Evolutionary conservation across 2,329 filamentous ascomycete species (phyloP).

Genomic region (Venturia oleaginea): DNA sequence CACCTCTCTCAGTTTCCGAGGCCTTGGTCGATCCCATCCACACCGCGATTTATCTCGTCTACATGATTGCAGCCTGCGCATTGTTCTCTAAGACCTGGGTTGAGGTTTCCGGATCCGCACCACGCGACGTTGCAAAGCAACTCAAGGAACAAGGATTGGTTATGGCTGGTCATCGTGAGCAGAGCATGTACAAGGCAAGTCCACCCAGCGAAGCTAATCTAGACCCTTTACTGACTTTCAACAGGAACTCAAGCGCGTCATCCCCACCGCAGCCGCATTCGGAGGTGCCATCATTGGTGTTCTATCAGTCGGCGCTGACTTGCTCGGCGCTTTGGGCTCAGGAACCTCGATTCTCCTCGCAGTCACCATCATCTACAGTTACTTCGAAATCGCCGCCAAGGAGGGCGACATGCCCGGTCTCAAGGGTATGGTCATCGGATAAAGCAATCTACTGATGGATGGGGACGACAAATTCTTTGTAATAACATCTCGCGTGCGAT

Average conservation of each 20-base stretch:
- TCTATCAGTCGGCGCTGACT: constrained; percentile 88
- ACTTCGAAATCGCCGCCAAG: constrained; percentile 98
- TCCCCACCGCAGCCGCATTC: constrained; percentile 94
- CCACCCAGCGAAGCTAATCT: background rate
- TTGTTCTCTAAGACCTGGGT: constrained; percentile 99
- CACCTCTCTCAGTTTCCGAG: constrained; percentile 94
- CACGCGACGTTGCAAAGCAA: constrained; percentile 97
- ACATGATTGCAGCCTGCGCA: constrained; percentile 96
- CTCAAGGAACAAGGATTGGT: constrained; percentile 99
- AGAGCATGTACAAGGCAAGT: constrained; percentile 89
- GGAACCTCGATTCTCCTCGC: constrained; percentile 97
- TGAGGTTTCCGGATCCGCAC: constrained; percentile 95
- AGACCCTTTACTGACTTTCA: background rate
- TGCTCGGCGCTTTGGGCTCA: constrained; percentile 89
- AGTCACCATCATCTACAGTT: constrained; percentile 98
- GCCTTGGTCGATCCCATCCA: constrained; percentile 95
- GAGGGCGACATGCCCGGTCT: constrained; percentile 86
- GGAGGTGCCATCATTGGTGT: constrained; percentile 98
- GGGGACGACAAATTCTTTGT: background rate
- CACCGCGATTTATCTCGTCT: constrained; percentile 87
- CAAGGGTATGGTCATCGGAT: constrained; percentile 55
- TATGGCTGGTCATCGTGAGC: constrained; percentile 98
- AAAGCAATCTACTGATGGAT: constrained; percentile 16
- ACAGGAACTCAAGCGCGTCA: constrained; percentile 89
- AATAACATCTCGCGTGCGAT: background rate